Conservation (phyloP, 2,329 filamentous ascomycete species). For the Cytospora leucostoma region DNA sequence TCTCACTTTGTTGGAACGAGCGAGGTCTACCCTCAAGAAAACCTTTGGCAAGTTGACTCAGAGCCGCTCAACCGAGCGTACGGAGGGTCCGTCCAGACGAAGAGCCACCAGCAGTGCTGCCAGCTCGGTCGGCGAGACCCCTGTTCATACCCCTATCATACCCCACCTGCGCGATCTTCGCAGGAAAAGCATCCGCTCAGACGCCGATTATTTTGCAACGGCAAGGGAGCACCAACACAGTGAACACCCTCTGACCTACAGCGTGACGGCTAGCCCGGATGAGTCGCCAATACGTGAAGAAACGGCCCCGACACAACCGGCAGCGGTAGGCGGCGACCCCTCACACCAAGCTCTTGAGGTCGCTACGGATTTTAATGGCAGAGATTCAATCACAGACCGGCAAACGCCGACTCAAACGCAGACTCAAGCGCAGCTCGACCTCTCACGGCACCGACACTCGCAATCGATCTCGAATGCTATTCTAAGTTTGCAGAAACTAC, state of each 20-base stretch:
- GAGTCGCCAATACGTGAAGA: constrained; percentile 41
- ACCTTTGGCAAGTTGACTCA: constrained; percentile 65
- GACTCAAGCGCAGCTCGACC: constrained; percentile 35
- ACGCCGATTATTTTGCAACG: constrained; percentile 54
- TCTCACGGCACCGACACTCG: constrained; percentile 46
- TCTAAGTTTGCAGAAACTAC: constrained; percentile 42
- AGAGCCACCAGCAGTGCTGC: constrained; percentile 64
- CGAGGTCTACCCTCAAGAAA: constrained; percentile 75
- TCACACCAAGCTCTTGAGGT: constrained; percentile 39
- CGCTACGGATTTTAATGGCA: constrained; percentile 40
- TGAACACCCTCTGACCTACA: constrained; percentile 76
- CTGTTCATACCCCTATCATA: constrained; percentile 50
- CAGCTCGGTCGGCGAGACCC: constrained; percentile 62
- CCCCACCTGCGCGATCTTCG: constrained; percentile 54
- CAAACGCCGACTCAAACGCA: constrained; percentile 37
- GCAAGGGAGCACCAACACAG: constrained; percentile 45
- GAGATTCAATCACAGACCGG: constrained; percentile 37
- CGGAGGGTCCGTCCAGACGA: constrained; percentile 55
- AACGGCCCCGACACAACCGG: constrained; percentile 41
- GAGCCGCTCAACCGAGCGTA: constrained; percentile 55
- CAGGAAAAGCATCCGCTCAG: constrained; percentile 55
- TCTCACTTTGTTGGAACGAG: constrained; percentile 81
- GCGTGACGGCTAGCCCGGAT: constrained; percentile 70
- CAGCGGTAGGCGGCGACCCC: constrained; percentile 41
- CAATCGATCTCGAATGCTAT: constrained; percentile 49